These are phyloP conservation scores for Exophiala sideris DNA, from an alignment of 2,329 filamentous ascomycete species.

Conservation along the genomic window DNA sequence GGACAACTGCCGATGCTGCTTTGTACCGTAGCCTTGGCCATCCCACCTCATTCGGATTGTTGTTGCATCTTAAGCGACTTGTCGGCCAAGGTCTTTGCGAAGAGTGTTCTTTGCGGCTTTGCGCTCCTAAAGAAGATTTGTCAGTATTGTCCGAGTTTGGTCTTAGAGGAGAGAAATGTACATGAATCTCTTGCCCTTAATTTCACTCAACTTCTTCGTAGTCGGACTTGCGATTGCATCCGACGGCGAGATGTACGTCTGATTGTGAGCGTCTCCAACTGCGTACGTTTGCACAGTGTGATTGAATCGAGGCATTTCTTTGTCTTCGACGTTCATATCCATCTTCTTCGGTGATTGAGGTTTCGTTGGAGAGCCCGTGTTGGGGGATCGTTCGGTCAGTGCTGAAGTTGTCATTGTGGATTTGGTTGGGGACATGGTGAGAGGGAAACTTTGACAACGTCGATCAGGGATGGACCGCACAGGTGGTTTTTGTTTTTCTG, in stretches of 20 bases:
- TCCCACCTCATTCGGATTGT: too few species aligned
- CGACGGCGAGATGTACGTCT: slow-evolving; percentile 47
- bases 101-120: slow-evolving; percentile 41
- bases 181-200: slow-evolving; percentile 49
- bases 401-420: background rate
- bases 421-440: slow-evolving; percentile 19
- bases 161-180: too few species aligned
- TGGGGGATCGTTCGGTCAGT: slow-evolving; percentile 18
- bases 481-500: too few species aligned
- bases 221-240: slow-evolving; percentile 51
- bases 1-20: too few species aligned
- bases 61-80: slow-evolving; percentile 29
- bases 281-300: slow-evolving; percentile 1
- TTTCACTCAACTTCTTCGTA: slow-evolving; percentile 48
- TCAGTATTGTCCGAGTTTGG: too few species aligned
- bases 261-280: slow-evolving; percentile 8
- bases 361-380: slow-evolving; percentile 21
- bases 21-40: too few species aligned
- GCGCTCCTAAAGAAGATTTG: slow-evolving; percentile 11
- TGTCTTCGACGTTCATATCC: slow-evolving; percentile 5
- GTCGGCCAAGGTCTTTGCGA: slow-evolving; percentile 45
- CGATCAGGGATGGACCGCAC: too few species aligned
- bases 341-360: slow-evolving; percentile 5
- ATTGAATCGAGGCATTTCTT: slow-evolving; percentile 12
- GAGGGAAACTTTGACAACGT: too few species aligned